phyloP scores from a whole-genome alignment of 768 basidiomycete species.

The Rhizopogon vesiculosus region DNA sequence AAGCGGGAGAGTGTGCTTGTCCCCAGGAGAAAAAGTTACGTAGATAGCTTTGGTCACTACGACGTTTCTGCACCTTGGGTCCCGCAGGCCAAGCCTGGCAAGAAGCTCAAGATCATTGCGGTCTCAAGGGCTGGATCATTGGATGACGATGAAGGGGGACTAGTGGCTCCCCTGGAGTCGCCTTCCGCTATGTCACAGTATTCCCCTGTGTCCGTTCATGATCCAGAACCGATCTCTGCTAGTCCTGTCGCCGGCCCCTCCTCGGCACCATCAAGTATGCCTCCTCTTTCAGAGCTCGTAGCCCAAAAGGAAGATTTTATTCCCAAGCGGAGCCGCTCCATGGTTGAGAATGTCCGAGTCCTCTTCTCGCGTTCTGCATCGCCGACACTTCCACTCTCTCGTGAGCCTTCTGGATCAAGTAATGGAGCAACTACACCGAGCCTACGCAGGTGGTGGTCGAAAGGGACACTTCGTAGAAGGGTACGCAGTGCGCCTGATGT shows the following conservation, averaged over 20 bases:
- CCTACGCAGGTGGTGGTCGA: constrained; percentile 45
- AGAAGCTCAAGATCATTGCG: constrained; percentile 24
- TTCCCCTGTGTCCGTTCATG: constrained; percentile 26
- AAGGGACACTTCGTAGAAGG: constrained; percentile 44
- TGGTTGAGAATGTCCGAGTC: constrained; percentile 59
- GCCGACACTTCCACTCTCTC: constrained; percentile 28
- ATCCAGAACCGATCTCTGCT: constrained; percentile 12
- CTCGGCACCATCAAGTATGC: constrained; percentile 9
- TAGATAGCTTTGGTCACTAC: constrained; percentile 15
- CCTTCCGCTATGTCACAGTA: constrained; percentile 38
- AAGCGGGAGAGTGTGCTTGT: constrained; percentile 70
- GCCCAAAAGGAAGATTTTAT: constrained; percentile 16
- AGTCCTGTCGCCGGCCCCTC: constrained; percentile 16
- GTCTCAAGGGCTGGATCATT: constrained; percentile 13
- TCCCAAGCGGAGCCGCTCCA: constrained; percentile 45
- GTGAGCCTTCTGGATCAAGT: constrained; percentile 20
- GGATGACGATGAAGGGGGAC: constrained; percentile 20
- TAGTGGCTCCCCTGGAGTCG: constrained; percentile 21
- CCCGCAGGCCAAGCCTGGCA: constrained; percentile 8
- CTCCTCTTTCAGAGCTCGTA: constrained; percentile 23
- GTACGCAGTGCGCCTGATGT: constrained; percentile 50
- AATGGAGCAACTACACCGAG: constrained; percentile 26
- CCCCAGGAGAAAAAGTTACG: constrained; percentile 50
- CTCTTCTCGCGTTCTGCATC: constrained; percentile 51
- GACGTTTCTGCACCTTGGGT: background rate